Percentiles rank a stretch among this genome's conserved stretches.
Conservation (phyloP, 2,329 filamentous ascomycete genomes). For the Penicillium brasilianum region DNA sequence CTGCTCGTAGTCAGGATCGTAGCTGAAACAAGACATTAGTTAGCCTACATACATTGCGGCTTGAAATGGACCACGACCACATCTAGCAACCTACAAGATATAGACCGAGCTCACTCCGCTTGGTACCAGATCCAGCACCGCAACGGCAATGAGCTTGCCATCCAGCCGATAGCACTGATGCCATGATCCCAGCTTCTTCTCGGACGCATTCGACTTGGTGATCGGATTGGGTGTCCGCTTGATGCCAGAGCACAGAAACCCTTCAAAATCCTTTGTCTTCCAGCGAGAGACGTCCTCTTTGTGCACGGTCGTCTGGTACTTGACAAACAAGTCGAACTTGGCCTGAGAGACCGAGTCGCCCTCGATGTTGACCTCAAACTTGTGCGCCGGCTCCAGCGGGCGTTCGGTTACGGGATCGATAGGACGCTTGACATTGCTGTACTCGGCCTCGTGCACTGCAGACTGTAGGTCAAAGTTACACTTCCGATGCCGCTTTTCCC, state of each 20-base stretch:
- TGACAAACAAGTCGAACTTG: conserved; percentile 54
- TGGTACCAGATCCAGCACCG: conserved; percentile 54
- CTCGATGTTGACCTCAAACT: conserved; percentile 55
- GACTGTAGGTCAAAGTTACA: conserved; percentile 50
- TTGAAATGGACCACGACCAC: conserved; percentile 17
- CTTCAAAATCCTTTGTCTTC: conserved; percentile 51
- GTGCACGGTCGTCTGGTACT: conserved; percentile 54
- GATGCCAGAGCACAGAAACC: conserved; percentile 55
- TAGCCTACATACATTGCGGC: conserved; percentile 12
- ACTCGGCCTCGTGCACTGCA: conserved; percentile 53
- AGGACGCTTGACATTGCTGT: conserved; percentile 49
- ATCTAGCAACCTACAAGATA: conserved; percentile 56
- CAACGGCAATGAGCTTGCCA: conserved; percentile 55
- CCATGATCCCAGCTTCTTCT: conserved; percentile 54
- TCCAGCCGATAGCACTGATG: conserved; percentile 58
- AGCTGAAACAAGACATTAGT: conserved; percentile 42
- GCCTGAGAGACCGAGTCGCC: conserved; percentile 53
- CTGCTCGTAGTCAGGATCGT: conserved; percentile 64
- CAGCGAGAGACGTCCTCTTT: conserved; percentile 51
- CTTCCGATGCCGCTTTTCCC: conserved; percentile 51
- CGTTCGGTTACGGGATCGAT: conserved; percentile 50
- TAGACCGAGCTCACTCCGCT: conserved; percentile 57
- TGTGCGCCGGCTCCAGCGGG: conserved; percentile 55
- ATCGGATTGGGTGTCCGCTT: conserved; percentile 41
- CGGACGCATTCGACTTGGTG: conserved; percentile 39